Evolutionary conservation across 768 basidiomycete genomes (phyloP).

Genomic region (Russula vinacea): DNA sequence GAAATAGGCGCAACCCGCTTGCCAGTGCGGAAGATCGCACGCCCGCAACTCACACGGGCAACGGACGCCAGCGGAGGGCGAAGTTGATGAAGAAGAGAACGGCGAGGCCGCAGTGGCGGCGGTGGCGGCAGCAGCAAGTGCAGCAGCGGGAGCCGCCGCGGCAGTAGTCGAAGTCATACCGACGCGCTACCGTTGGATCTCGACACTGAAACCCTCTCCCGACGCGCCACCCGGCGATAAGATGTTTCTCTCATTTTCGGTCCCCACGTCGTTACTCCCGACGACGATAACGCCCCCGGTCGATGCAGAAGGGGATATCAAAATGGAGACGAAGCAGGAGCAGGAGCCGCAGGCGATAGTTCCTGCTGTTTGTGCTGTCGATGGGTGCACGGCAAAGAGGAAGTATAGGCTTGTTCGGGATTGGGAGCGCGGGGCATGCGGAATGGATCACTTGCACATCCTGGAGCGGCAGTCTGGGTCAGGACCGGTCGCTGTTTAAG

Average conservation of each 20-base stretch:
- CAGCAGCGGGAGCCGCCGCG: slow-evolving; percentile 1
- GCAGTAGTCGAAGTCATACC: slow-evolving; percentile 37
- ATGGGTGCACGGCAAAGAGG: slow-evolving; percentile 52
- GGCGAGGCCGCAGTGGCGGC: slow-evolving; percentile 40
- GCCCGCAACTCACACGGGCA: slow-evolving; percentile 37
- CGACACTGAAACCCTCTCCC: slow-evolving; percentile 43
- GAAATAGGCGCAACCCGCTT: slow-evolving; percentile 53
- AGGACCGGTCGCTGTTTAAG: neutral
- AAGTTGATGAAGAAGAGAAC: slow-evolving; percentile 44
- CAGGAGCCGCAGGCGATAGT: neutral
- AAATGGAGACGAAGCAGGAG: slow-evolving; percentile 25
- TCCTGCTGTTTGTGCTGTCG: slow-evolving; percentile 48
- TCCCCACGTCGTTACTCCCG: slow-evolving; percentile 43
- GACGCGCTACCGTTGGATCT: slow-evolving; percentile 72
- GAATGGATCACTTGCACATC: slow-evolving; percentile 59
- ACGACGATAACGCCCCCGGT: slow-evolving; percentile 10
- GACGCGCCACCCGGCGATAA: slow-evolving; percentile 16
- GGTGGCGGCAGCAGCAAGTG: slow-evolving; percentile 35
- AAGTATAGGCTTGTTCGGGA: slow-evolving; percentile 68
- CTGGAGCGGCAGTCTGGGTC: slow-evolving; percentile 39
- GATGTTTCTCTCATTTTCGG: slow-evolving; percentile 54
- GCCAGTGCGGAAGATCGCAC: slow-evolving; percentile 48
- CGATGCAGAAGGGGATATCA: slow-evolving; percentile 8
- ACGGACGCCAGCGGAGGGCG: slow-evolving; percentile 34
- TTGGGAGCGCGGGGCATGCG: slow-evolving; percentile 63